Evolutionary conservation across 2,329 filamentous ascomycete species (phyloP).

Genomic region (Microcyclosporella mali): DNA sequence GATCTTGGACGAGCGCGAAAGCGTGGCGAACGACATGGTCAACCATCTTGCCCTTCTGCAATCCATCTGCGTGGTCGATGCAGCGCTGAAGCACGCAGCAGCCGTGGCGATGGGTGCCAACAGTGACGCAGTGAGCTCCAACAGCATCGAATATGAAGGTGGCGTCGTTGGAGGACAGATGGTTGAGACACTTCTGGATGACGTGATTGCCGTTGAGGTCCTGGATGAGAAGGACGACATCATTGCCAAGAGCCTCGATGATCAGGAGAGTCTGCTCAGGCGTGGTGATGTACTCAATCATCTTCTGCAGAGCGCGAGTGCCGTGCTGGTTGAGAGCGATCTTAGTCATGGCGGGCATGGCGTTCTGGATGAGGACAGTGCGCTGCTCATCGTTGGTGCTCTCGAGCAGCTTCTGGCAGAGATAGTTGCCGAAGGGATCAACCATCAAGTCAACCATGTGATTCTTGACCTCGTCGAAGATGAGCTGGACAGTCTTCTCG

Average conservation of each 20-base stretch:
- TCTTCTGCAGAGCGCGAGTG: slow-evolving; percentile 94
- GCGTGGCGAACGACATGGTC: slow-evolving; percentile 80
- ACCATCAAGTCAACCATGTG: slow-evolving; percentile 98
- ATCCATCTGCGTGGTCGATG: slow-evolving; percentile 89
- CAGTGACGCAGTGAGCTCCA: slow-evolving; percentile 75
- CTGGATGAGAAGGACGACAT: slow-evolving; percentile 91
- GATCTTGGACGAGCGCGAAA: slow-evolving; percentile 86
- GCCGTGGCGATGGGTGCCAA: slow-evolving; percentile 94
- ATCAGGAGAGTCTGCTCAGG: slow-evolving; percentile 79
- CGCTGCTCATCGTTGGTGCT: slow-evolving; percentile 93
- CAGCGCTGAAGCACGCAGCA: slow-evolving; percentile 97
- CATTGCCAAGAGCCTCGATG: slow-evolving; percentile 71
- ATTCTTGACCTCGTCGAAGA: slow-evolving; percentile 87
- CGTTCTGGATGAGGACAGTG: slow-evolving; percentile 85
- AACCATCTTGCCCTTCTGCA: slow-evolving; percentile 83
- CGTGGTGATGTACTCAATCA: slow-evolving; percentile 95
- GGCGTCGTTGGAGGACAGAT: slow-evolving; percentile 73
- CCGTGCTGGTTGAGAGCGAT: slow-evolving; percentile 97
- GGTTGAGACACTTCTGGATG: slow-evolving; percentile 98
- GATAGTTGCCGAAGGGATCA: slow-evolving; percentile 97
- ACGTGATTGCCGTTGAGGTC: slow-evolving; percentile 98
- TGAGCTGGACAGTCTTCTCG: slow-evolving; percentile 78
- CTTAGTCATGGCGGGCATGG: slow-evolving; percentile 76
- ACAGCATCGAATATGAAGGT: slow-evolving; percentile 98
- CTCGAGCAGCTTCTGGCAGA: slow-evolving; percentile 96